phyloP scores from a whole-genome alignment of 2,329 filamentous ascomycete species.

The Beauveria australis region DNA sequence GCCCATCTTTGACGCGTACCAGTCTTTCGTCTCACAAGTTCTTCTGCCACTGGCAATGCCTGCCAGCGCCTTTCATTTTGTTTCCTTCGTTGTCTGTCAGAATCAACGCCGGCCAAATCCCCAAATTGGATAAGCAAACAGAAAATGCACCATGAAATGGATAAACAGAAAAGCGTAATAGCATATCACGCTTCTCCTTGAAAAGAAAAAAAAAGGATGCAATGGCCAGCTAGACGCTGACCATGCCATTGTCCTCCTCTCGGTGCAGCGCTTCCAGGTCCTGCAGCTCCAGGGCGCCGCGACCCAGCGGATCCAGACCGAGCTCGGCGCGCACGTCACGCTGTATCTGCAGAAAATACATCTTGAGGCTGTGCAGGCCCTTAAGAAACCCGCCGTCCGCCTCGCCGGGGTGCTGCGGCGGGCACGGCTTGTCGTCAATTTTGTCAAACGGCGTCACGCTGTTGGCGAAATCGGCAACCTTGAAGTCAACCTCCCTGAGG shows the following conservation, averaged over 20 bases:
- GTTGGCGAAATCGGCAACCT: constrained; percentile 98
- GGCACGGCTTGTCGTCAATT: constrained; percentile 56
- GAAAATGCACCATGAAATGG: not conserved
- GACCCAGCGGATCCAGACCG: constrained; percentile 33
- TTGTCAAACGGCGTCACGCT: constrained; percentile 84
- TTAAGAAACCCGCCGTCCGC: constrained; percentile 86
- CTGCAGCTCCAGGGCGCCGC: constrained; percentile 16
- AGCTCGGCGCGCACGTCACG: constrained; percentile 58
- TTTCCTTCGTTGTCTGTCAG: not conserved
- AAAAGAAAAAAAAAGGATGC: not conserved
- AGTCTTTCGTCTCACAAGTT: not conserved
- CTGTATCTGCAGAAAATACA: constrained; percentile 84
- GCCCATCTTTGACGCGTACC: not conserved
- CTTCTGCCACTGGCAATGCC: not conserved
- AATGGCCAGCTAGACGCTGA: constrained; percentile 21
- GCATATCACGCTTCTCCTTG: not conserved
- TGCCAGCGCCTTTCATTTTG: not conserved
- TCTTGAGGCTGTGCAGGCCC: constrained; percentile 67
- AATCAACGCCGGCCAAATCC: not conserved
- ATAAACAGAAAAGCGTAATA: not conserved
- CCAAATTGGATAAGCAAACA: constrained; percentile 10
- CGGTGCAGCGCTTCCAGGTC: constrained; percentile 19
- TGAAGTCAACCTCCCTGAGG: constrained; percentile 70
- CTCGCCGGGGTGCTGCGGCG: constrained; percentile 69
- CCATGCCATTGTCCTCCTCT: constrained; percentile 25